Base-by-base conservation (phyloP, 192 early-diverging fungal species). In the Thamnidium elegans region DNA sequence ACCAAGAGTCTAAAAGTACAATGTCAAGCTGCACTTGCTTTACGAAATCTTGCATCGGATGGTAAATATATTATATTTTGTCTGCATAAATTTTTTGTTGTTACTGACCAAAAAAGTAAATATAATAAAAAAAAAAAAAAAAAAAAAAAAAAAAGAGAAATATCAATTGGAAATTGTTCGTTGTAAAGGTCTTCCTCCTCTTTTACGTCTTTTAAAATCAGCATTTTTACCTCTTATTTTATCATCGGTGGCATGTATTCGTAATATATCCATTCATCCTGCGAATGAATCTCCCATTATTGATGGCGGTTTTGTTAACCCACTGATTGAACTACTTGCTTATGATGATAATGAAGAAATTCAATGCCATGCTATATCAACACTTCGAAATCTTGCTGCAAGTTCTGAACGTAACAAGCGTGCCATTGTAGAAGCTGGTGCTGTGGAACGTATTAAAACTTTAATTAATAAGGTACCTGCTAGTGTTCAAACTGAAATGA, bases 231-330 rank as follows among this genome's bases (percentile, higher is more conserved):
- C 90, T 34, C 77, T 93, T 66, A 88, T 91, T 17, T 72, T 92
- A 0, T 92, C 93, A 3, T 90, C 92, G 0, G 89, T 91, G 13
- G 93, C 93, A 3, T 94, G 92, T 54, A 79, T 95, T 55, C 87
- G 93, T 55, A 95, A 95, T 68, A 84, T 95, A 44, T 94, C 92
- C 42, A 95, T 95, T 58, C 90, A 92, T 67, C 84, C 89, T 11
- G 75, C 82, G 52, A 93, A 93, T 79, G 92, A 94, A 72, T 85
- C 86, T 19, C 90, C 90, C 32, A 92, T 93, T 56, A 84, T 94
- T 45, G 85, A 89, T 64, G 89, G 87, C 32, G 87, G 86, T 17
- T 90, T 93, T 55, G 73, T 95, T 55, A 77, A 87, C 32, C 82
- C 80, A 10, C 63, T 91, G 42, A 84, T 89, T 60, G 77, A 82